These are phyloP conservation scores for Thalassia testudinum DNA, from an alignment of 116 monocot species.

Conservation along the genomic window DNA sequence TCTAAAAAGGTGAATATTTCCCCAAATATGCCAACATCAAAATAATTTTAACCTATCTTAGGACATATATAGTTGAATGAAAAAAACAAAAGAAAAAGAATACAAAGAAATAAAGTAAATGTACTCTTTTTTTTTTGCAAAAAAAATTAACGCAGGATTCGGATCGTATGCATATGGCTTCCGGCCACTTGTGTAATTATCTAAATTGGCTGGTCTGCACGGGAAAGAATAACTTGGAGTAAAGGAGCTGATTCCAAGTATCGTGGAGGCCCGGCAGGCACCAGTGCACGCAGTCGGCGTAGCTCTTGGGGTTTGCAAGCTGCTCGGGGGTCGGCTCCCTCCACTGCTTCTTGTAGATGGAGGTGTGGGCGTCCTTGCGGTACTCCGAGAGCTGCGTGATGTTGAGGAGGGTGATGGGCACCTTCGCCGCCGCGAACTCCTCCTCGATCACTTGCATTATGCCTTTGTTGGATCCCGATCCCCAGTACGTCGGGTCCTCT, in stretches of 20 bases:
- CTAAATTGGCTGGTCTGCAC: too few relatives aligned
- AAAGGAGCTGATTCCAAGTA: slow-evolving; percentile 64
- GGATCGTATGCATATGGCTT: too few relatives aligned
- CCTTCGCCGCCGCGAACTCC: slow-evolving; percentile 9
- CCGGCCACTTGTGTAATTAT: too few relatives aligned
- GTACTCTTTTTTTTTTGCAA: too few relatives aligned
- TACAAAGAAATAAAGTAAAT: too few relatives aligned
- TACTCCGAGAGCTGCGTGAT: slow-evolving; percentile 56
- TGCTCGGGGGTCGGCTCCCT: slow-evolving; percentile 28
- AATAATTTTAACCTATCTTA: too few relatives aligned
- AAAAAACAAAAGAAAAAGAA: too few relatives aligned
- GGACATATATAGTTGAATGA: too few relatives aligned
- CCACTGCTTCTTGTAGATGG: slow-evolving; percentile 41
- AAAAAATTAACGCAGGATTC: too few relatives aligned
- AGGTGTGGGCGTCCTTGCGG: slow-evolving; percentile 53
- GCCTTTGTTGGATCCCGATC: slow-evolving; percentile 15
- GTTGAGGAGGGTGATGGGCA: slow-evolving; percentile 33
- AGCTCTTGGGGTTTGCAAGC: slow-evolving; percentile 26
- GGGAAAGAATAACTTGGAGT: slow-evolving; percentile 19
- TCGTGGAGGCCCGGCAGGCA: slow-evolving; percentile 64
- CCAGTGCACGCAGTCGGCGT: slow-evolving; percentile 61
- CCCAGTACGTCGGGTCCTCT: slow-evolving; percentile 17
- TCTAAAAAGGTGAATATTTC: too few relatives aligned
- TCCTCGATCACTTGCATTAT: slow-evolving; percentile 26
- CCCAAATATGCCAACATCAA: too few relatives aligned